phyloP scores from a whole-genome alignment of 2,329 filamentous ascomycete genomes.

The Calonectria pseudoreteaudii region DNA sequence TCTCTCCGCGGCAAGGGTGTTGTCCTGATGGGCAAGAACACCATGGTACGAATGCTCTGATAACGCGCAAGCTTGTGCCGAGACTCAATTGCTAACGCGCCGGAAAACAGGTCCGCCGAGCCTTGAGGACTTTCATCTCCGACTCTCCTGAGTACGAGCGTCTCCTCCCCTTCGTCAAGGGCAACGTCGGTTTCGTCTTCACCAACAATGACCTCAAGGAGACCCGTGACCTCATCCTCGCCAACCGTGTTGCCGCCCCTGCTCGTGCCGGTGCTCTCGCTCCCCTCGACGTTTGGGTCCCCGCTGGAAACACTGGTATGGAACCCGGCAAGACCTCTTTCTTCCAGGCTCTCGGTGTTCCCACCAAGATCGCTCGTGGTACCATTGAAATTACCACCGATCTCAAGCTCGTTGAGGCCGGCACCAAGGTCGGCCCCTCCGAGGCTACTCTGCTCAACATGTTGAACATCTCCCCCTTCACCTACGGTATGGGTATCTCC shows the following conservation, averaged over 20 bases:
- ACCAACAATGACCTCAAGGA: slow-evolving; percentile 96
- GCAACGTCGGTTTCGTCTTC: slow-evolving; percentile 99
- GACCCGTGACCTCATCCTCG: slow-evolving; percentile 91
- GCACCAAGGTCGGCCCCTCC: slow-evolving; percentile 95
- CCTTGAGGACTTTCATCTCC: slow-evolving; percentile 90
- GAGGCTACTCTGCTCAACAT: slow-evolving; percentile 99
- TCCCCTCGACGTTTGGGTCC: slow-evolving; percentile 92
- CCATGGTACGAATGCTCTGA: slow-evolving; percentile 78
- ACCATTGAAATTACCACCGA: slow-evolving; percentile 99
- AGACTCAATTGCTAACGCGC: slow-evolving; percentile 31
- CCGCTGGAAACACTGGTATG: slow-evolving; percentile 99
- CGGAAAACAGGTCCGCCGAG: slow-evolving; percentile 82
- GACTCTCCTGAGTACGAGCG: slow-evolving; percentile 98
- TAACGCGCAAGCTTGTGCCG: neutral
- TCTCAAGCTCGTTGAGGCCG: slow-evolving; percentile 96
- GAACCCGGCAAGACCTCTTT: slow-evolving; percentile 99
- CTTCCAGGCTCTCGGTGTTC: slow-evolving; percentile 99
- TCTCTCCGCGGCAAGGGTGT: slow-evolving; percentile 91
- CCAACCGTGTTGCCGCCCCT: slow-evolving; percentile 97
- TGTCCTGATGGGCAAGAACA: slow-evolving; percentile 99
- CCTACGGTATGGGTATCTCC: slow-evolving; percentile 95
- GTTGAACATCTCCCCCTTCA: slow-evolving; percentile 99
- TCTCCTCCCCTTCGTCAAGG: slow-evolving; percentile 94
- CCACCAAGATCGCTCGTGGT: slow-evolving; percentile 99
- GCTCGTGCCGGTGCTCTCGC: slow-evolving; percentile 98